Percentiles rank a stretch among this genome's conserved stretches.
Evolutionary conservation across 371 early-diverging fungal genomes (phyloP).

Genomic region (Apophysomyces elegans): DNA sequence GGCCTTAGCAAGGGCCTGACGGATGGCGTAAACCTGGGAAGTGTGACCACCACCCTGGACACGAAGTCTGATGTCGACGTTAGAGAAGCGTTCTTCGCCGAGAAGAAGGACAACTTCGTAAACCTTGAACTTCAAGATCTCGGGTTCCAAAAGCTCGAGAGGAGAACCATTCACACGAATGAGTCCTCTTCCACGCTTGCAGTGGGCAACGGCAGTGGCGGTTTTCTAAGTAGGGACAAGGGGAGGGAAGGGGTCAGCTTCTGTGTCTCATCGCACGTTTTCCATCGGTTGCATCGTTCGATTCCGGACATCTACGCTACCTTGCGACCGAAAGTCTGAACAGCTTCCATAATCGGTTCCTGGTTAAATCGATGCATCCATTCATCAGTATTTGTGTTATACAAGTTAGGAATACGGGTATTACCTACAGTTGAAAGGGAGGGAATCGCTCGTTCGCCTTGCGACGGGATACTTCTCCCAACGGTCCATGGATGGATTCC

Average conservation of each 20-base stretch:
- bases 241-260: not conserved
- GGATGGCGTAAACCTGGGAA: slow-evolving; percentile 98
- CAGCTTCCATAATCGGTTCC: slow-evolving; percentile 50
- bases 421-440: slow-evolving; percentile 9
- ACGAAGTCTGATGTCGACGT: slow-evolving; percentile 97
- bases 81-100: slow-evolving; percentile 95
- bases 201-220: slow-evolving; percentile 99
- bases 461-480: slow-evolving; percentile 5
- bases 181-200: slow-evolving; percentile 97
- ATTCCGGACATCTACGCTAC: slow-evolving; percentile 23
- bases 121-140: slow-evolving; percentile 97
- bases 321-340: slow-evolving; percentile 65
- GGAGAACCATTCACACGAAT: slow-evolving; percentile 99
- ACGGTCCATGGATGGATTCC: not conserved
- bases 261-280: not conserved
- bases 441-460: not conserved
- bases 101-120: slow-evolving; percentile 98
- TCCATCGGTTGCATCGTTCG: slow-evolving; percentile 7
- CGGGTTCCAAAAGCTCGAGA: slow-evolving; percentile 95
- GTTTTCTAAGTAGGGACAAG: slow-evolving; percentile 81
- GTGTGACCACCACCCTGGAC: slow-evolving; percentile 98
- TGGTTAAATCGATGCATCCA: slow-evolving; percentile 12
- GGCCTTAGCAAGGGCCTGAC: slow-evolving; percentile 99
- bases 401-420: not conserved
- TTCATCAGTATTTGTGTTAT: not conserved